Evolutionary conservation across 371 early-diverging fungal species (phyloP).

Genomic region (Globomyces sp.): DNA sequence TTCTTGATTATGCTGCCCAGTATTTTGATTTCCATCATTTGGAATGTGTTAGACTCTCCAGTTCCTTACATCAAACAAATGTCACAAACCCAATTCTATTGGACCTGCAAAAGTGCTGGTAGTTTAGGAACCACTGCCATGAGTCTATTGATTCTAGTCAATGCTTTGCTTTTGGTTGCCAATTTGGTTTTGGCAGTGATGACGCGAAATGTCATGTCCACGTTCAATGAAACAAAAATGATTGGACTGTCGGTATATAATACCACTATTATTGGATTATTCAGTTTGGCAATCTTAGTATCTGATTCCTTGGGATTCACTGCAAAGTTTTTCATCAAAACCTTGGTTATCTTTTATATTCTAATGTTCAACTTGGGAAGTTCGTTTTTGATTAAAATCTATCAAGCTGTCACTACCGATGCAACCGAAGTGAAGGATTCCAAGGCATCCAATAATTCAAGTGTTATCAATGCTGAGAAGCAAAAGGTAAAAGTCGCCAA

Average conservation of each 20-base stretch:
- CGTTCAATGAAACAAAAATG: constrained; percentile 18
- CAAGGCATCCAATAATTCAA: not conserved
- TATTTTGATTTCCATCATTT: not conserved
- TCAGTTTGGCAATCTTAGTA: not conserved
- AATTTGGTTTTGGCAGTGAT: constrained; percentile 6
- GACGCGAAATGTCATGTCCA: constrained; percentile 13
- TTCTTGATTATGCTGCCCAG: not conserved
- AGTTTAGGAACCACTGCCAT: not conserved
- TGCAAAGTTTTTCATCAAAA: constrained; percentile 1
- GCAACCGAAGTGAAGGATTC: not conserved
- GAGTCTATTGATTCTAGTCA: not conserved
- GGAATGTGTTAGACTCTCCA: constrained; percentile 7
- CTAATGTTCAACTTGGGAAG: constrained; percentile 5
- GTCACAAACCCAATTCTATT: not conserved
- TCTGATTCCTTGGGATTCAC: not conserved
- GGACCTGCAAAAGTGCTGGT: not conserved
- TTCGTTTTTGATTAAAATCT: constrained; percentile 12
- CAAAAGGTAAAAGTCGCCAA: not conserved
- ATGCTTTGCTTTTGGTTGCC: not conserved
- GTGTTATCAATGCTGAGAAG: not conserved
- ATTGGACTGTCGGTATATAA: constrained; percentile 14
- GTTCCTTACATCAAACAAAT: not conserved
- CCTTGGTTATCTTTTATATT: constrained; percentile 1
- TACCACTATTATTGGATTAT: not conserved
- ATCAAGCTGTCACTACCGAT: not conserved